These are phyloP conservation scores for Termitomyces heimii DNA, from an alignment of 768 basidiomycete species.

Conservation along the genomic window DNA sequence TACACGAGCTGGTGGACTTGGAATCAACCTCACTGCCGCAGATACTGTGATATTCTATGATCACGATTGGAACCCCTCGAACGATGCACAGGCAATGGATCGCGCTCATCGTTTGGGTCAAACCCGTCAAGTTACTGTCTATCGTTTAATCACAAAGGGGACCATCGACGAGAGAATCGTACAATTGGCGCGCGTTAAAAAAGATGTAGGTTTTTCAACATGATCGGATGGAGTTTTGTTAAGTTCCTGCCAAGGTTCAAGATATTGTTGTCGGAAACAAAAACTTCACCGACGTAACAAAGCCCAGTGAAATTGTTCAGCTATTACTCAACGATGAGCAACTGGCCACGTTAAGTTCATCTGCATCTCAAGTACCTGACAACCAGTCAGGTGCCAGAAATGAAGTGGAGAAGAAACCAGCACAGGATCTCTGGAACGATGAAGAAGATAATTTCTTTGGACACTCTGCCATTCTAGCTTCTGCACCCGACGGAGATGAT, in stretches of 20 bases:
- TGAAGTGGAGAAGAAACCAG: slow-evolving; percentile 30
- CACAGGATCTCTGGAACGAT: slow-evolving; percentile 76
- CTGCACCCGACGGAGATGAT: slow-evolving; percentile 28
- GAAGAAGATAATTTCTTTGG: slow-evolving; percentile 87
- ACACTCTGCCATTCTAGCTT: slow-evolving; percentile 32
- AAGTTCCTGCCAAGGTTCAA: slow-evolving; percentile 66
- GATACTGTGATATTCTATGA: slow-evolving; percentile 96
- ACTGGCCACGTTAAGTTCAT: slow-evolving; percentile 60
- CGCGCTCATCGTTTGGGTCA: slow-evolving; percentile 95
- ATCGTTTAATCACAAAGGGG: slow-evolving; percentile 88
- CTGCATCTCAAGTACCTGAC: slow-evolving; percentile 27
- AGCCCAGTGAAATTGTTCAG: slow-evolving; percentile 95
- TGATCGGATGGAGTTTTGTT: slow-evolving; percentile 1
- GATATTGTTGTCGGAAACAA: slow-evolving; percentile 99
- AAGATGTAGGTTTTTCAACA: slow-evolving; percentile 60
- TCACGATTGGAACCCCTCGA: slow-evolving; percentile 95
- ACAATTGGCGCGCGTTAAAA: slow-evolving; percentile 92
- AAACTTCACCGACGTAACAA: slow-evolving; percentile 86
- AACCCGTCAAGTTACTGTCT: slow-evolving; percentile 95
- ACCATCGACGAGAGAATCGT: slow-evolving; percentile 98
- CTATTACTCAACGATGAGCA: slow-evolving; percentile 94
- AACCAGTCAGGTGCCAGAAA: slow-evolving; percentile 21
- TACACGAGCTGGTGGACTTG: slow-evolving; percentile 92
- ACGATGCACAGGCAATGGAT: slow-evolving; percentile 98
- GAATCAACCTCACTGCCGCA: slow-evolving; percentile 93